phyloP scores from a whole-genome alignment of 116 monocot genomes.

The Iris pallida region DNA sequence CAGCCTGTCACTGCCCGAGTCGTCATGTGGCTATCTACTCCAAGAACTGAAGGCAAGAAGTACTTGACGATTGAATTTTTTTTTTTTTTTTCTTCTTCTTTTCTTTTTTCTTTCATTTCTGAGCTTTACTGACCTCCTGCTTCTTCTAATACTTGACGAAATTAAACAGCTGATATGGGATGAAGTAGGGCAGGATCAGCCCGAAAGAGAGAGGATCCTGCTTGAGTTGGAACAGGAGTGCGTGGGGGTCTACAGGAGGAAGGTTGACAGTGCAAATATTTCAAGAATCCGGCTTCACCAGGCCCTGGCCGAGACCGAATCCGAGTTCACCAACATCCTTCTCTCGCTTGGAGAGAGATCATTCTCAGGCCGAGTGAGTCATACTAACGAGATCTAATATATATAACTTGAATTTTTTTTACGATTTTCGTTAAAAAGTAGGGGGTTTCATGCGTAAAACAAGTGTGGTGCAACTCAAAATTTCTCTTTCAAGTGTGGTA shows the following conservation, averaged over 20 bases:
- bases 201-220: slow-evolving; percentile 48
- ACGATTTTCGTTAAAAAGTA: too few species aligned
- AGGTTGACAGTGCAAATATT: slow-evolving; percentile 63
- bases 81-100: too few species aligned
- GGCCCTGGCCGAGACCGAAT: slow-evolving; percentile 56
- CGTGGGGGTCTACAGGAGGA: slow-evolving; percentile 53
- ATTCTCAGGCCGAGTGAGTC: slow-evolving; percentile 42
- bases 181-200: slow-evolving; percentile 63
- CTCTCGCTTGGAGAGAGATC: slow-evolving; percentile 70
- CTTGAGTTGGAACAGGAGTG: slow-evolving; percentile 68
- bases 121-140: neutral
- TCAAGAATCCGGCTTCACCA: slow-evolving; percentile 46
- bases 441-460: too few species aligned
- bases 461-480: too few species aligned
- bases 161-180: slow-evolving; percentile 75
- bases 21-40: slow-evolving; percentile 58
- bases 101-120: neutral
- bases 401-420: too few species aligned
- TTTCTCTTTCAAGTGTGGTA: too few species aligned
- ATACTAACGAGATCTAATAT: too few species aligned
- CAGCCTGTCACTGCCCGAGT: slow-evolving; percentile 37
- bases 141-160: neutral
- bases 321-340: slow-evolving; percentile 63
- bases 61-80: neutral
- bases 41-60: slow-evolving; percentile 58